These are phyloP conservation scores for Daldinia loculata DNA, from an alignment of 495 filamentous ascomycete genomes.

Conservation along the genomic window DNA sequence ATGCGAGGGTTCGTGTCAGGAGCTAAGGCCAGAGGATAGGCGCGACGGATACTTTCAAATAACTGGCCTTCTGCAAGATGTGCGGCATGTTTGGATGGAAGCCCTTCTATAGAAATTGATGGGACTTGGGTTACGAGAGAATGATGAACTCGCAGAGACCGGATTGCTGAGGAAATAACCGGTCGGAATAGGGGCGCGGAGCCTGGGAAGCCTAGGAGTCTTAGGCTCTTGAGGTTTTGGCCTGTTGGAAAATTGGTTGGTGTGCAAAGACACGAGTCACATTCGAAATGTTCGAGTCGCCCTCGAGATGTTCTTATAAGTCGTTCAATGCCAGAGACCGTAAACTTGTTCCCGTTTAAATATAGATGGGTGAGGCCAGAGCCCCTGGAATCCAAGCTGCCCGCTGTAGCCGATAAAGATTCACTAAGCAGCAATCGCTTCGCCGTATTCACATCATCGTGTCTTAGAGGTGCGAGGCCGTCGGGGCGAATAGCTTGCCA, in stretches of 20 bases:
- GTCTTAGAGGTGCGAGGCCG: constrained; percentile 41
- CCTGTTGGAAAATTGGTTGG: constrained; percentile 3
- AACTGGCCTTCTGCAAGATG: constrained; percentile 53
- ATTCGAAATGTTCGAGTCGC: constrained; percentile 56
- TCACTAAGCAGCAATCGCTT: constrained; percentile 44
- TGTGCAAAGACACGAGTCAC: constrained; percentile 42
- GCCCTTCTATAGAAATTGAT: constrained; percentile 37
- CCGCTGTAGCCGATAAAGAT: not conserved
- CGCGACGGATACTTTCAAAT: constrained; percentile 46
- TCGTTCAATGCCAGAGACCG: constrained; percentile 42
- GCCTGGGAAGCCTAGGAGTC: constrained; percentile 49
- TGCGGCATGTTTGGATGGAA: constrained; percentile 36
- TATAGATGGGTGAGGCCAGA: constrained; percentile 55
- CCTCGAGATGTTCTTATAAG: constrained; percentile 47
- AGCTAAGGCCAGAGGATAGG: constrained; percentile 52
- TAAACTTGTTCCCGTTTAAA: constrained; percentile 51
- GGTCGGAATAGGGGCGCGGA: constrained; percentile 55
- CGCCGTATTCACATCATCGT: constrained; percentile 46
- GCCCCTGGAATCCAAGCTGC: constrained; percentile 1
- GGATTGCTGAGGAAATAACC: constrained; percentile 54
- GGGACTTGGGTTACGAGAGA: constrained; percentile 58
- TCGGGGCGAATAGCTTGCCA: constrained; percentile 45
- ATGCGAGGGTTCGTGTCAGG: constrained; percentile 60
- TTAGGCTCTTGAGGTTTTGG: constrained; percentile 18
- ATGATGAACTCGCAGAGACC: constrained; percentile 56